Evolutionary conservation across 2,329 filamentous ascomycete genomes (phyloP), one percentile per base, ranked within the genome.

Genomic region (Hyphodiscus sp.): DNA sequence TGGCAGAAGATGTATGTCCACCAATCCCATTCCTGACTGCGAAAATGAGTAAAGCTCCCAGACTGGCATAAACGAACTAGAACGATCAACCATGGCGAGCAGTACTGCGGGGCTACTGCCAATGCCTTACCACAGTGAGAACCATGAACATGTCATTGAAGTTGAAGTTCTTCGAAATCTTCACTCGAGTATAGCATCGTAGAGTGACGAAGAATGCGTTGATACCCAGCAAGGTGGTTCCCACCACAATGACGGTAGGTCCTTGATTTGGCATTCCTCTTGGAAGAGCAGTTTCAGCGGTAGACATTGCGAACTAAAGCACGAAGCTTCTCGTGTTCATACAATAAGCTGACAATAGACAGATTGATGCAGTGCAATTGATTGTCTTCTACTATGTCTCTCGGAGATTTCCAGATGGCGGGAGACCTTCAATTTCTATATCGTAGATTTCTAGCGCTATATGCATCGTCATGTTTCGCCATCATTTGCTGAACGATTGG

Each of bases 141-240:
- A 61, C 41, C 50, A 61, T 61, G 38, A 49, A 38, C 44, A 56
- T 52, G 51, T 61, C 59, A 45, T 61, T 61, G 46, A 51, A 45
- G 29, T 54, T 45, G 47, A 61, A 56, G 5, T 51, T 52, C 23
- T 57, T 60, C 5, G 59, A 20, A 29, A 60, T 46, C 4, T 9
- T 47, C 8, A 44, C 48, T 33, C 52, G 47, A 30, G 49, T 47
- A n/a, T 58, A 60, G 23, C 42, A 45, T 47, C 59, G 46, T 19
- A 53, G n/a, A 26, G 46, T 54, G 23, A 61, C 57, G 45, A 50
- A 53, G 20, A 61, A 45, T 4, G 48, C 41, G 16, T 57, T 54
- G 10, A 60, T 23, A 20, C 20, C 43, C 13, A 58, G 38, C 10
- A 59, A 51, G 58, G 19, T 58, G 62, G 11, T 26, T 61, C 11